Conservation (phyloP, 257 asterid genomes). For the Sherardia arvensis region DNA sequence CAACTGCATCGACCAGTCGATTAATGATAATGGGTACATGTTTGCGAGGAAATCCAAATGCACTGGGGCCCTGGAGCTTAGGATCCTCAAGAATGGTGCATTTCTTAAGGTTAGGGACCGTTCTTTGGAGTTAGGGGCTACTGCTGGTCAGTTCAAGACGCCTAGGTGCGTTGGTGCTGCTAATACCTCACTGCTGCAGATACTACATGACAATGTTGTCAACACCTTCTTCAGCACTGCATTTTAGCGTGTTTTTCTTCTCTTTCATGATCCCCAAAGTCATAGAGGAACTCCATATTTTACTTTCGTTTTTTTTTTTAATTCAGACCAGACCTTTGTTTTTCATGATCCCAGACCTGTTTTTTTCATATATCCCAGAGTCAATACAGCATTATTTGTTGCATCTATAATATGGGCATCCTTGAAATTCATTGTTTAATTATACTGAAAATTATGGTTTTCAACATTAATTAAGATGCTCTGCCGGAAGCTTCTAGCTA, state of each 20-base stretch:
- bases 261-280: too few relatives aligned
- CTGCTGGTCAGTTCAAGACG: conserved; percentile 96
- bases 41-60: conserved; percentile 50
- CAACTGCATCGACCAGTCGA: conserved; percentile 69
- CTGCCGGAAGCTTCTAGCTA: too few relatives aligned
- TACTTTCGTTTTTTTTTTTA: too few relatives aligned
- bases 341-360: too few relatives aligned
- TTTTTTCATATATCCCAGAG: too few relatives aligned
- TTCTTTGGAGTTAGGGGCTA: conserved; percentile 74
- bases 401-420: too few relatives aligned
- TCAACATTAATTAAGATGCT: too few relatives aligned
- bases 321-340: too few relatives aligned
- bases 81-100: conserved; percentile 58
- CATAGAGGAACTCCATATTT: too few relatives aligned
- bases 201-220: conserved; percentile 37
- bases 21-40: conserved; percentile 64
- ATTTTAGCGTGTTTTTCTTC: conserved; percentile 18
- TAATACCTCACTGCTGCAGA: conserved; percentile 46
- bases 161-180: conserved; percentile 74
- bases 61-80: conserved; percentile 72
- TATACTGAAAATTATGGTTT: too few relatives aligned
- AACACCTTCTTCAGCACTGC: conserved; percentile 73
- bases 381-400: too few relatives aligned
- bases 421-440: too few relatives aligned
- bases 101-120: conserved; percentile 84